Percentiles rank a stretch among this genome's conserved stretches.
Evolutionary conservation across 2,329 filamentous ascomycete species (phyloP).

Genomic region (Remersonia thermophila): DNA sequence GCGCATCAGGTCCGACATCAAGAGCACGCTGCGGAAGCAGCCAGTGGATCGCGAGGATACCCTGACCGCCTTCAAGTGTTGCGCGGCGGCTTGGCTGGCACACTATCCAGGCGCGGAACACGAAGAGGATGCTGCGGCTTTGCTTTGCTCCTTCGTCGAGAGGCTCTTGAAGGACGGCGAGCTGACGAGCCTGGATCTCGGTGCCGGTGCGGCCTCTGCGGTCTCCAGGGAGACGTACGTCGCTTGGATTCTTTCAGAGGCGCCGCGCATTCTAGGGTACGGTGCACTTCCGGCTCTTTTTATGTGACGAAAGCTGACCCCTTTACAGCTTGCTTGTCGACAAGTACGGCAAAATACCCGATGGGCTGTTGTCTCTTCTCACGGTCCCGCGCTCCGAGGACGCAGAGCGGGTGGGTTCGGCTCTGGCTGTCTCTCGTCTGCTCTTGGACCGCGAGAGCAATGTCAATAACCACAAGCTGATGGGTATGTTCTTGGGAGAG

Average conservation of each 20-base stretch:
- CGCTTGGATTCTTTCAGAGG: slow-evolving; percentile 14
- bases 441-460: slow-evolving; percentile 13
- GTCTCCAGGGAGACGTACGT: slow-evolving; percentile 10
- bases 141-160: slow-evolving; percentile 18
- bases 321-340: slow-evolving; percentile 9
- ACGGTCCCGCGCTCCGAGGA: slow-evolving; percentile 1
- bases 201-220: neutral
- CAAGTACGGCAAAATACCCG: slow-evolving; percentile 7
- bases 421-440: slow-evolving; percentile 2
- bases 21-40: slow-evolving; percentile 15
- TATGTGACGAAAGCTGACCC: neutral
- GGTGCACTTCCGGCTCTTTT: neutral
- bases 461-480: slow-evolving; percentile 11
- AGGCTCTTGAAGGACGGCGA: slow-evolving; percentile 13
- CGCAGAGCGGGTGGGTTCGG: slow-evolving; percentile 1
- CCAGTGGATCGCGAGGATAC: slow-evolving; percentile 11
- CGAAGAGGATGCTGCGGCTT: slow-evolving; percentile 17
- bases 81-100: slow-evolving; percentile 20
- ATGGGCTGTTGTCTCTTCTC: slow-evolving; percentile 6
- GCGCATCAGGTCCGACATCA: slow-evolving; percentile 15
- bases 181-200: neutral
- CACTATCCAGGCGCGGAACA: slow-evolving; percentile 15
- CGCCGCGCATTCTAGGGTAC: slow-evolving; percentile 11
- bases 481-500: slow-evolving; percentile 14
- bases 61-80: slow-evolving; percentile 22